Conservation (phyloP, 805 yeast species). For the Clavispora vitiphila region DNA sequence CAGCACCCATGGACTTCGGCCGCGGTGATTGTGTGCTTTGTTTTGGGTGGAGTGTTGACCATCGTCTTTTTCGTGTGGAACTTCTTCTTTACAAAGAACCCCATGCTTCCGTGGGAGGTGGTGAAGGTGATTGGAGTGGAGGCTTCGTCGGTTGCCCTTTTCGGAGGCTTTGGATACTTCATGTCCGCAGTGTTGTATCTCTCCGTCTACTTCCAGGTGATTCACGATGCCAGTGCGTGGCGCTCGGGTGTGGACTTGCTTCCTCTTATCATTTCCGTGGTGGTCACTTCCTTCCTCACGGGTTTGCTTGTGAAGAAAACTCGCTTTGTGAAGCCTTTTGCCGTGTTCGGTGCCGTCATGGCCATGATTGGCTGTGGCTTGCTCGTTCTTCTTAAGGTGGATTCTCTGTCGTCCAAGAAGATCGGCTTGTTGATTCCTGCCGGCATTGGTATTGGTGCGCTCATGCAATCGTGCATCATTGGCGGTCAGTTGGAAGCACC, state of each 20-base stretch:
- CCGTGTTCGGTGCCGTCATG: constrained; percentile 29
- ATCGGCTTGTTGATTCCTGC: constrained; percentile 43
- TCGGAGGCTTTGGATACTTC: constrained; percentile 16
- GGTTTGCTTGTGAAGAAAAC: constrained; percentile 38
- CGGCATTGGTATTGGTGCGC: constrained; percentile 46
- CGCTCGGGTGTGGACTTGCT: constrained; percentile 42
- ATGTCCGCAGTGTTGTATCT: constrained; percentile 22
- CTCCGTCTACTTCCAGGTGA: constrained; percentile 47
- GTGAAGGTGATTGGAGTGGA: constrained; percentile 10
- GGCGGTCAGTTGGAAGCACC: constrained; percentile 48
- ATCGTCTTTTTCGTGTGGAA: constrained; percentile 18
- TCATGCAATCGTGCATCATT: constrained; percentile 41
- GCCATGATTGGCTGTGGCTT: constrained; percentile 44
- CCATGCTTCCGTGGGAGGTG: constrained; percentile 16
- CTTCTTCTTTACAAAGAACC: constrained; percentile 13
- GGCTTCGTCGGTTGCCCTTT: constrained; percentile 12
- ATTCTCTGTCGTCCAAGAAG: constrained; percentile 30
- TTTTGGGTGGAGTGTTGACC: constrained; percentile 17
- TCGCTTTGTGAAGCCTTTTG: constrained; percentile 38
- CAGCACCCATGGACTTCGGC: constrained; percentile 19
- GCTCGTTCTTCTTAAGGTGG: constrained; percentile 33
- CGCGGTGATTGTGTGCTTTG: constrained; percentile 20
- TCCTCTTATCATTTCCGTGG: constrained; percentile 39
- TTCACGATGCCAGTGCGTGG: constrained; percentile 37
- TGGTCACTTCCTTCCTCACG: constrained; percentile 27